Evolutionary conservation across 2,329 filamentous ascomycete genomes (phyloP).

Genomic region (Diaporthe destruens): DNA sequence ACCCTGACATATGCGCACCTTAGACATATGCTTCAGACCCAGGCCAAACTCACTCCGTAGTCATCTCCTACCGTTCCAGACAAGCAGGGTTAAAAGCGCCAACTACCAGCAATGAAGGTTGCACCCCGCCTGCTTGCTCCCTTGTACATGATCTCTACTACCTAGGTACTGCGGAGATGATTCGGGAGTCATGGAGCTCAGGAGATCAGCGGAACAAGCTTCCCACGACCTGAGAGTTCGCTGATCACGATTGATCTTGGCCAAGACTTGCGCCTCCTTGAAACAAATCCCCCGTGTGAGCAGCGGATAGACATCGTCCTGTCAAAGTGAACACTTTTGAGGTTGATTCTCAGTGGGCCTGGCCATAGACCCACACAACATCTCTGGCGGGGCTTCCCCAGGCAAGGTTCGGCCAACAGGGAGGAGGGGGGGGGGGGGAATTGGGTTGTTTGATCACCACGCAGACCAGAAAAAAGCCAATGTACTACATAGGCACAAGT

Average conservation of each 20-base stretch:
- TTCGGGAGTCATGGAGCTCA: no score
- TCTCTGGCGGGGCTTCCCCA: no score
- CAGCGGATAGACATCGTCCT: neutral
- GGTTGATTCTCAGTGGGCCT: no score
- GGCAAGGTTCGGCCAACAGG: no score
- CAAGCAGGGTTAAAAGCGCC: neutral
- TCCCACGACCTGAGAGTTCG: neutral
- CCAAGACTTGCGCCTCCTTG: neutral
- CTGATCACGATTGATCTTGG: neutral
- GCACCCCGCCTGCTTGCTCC: fast-evolving
- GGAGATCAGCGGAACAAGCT: neutral
- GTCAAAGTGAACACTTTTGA: fast-evolving
- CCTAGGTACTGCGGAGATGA: no score
- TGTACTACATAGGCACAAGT: neutral
- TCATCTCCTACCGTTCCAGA: neutral
- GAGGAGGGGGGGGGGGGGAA: no score
- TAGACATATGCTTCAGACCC: neutral
- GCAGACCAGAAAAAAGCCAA: fast-evolving
- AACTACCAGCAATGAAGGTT: fast-evolving
- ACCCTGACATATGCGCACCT: no score
- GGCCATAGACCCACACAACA: no score
- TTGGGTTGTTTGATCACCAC: neutral
- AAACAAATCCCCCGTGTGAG: neutral
- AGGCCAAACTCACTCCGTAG: neutral
- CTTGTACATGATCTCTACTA: neutral